A percentile compares a stretch with the other conserved stretches of the same genome.
These are phyloP conservation scores for Arbutus unedo DNA, from an alignment of 148 eudicot genomes.

Conservation along the genomic window DNA sequence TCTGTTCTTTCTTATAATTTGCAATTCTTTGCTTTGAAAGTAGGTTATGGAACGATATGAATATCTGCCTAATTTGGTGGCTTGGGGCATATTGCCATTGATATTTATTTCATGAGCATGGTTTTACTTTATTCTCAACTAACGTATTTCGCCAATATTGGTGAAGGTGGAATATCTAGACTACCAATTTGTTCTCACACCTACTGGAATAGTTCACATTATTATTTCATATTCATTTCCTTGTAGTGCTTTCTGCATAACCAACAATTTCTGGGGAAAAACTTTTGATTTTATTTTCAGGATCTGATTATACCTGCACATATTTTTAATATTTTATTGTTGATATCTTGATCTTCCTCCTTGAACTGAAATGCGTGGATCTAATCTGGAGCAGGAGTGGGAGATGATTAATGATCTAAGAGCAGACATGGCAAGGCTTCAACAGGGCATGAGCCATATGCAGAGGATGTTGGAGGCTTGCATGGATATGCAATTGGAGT, in stretches of 20 bases:
- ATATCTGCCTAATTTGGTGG: neutral
- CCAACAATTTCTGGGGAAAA: neutral
- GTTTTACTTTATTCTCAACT: neutral
- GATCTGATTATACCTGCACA: neutral
- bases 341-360: neutral
- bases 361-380: conserved; percentile 10
- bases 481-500: conserved; percentile 99
- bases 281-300: neutral
- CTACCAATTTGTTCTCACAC: neutral
- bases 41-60: neutral
- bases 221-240: neutral
- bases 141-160: neutral
- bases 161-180: neutral
- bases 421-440: conserved; percentile 86
- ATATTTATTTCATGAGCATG: neutral
- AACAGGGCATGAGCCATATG: conserved; percentile 99
- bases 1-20: neutral
- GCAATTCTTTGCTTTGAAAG: neutral
- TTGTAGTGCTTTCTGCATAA: neutral
- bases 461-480: conserved; percentile 96
- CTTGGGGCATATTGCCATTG: neutral
- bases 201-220: neutral
- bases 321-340: too few relatives aligned
- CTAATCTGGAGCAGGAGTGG: conserved; percentile 69
- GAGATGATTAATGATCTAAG: conserved; percentile 93